These are phyloP conservation scores for Ophiostoma perfectum DNA, from an alignment of 2,329 filamentous ascomycete species.

Conservation along the genomic window DNA sequence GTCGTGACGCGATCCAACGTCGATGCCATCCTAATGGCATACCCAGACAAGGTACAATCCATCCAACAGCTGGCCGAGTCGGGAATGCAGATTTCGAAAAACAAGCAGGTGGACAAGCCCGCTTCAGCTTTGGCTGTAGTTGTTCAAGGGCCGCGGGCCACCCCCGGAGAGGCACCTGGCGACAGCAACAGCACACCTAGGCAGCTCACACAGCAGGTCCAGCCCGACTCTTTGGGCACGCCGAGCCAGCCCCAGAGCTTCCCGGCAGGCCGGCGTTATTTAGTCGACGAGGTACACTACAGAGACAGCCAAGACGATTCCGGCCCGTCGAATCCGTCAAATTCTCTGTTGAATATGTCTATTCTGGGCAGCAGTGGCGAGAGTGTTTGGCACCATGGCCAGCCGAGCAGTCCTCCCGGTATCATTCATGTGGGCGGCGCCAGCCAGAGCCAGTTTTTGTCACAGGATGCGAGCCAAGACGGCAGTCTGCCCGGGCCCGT, in stretches of 20 bases:
- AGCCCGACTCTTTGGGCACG: neutral
- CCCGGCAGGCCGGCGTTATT: neutral
- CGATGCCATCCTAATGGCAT: constrained; percentile 21
- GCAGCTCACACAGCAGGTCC: no score
- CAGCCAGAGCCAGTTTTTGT: neutral
- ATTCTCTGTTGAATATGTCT: neutral
- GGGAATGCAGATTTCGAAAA: neutral
- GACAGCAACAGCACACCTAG: neutral
- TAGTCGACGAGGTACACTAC: no score
- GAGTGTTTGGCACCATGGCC: constrained; percentile 21
- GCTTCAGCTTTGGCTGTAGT: neutral
- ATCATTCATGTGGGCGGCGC: neutral
- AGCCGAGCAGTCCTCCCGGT: constrained; percentile 16
- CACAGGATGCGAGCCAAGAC: neutral
- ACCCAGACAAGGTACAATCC: constrained; percentile 20
- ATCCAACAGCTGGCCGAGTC: constrained; percentile 10
- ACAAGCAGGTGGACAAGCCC: neutral
- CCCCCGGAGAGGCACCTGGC: neutral
- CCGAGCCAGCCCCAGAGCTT: neutral
- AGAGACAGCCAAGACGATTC: neutral
- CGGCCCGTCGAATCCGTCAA: neutral
- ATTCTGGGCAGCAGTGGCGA: neutral
- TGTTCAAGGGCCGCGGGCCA: neutral
- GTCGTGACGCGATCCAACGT: constrained; percentile 29
- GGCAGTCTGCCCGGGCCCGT: neutral